A percentile compares a stretch with the other conserved stretches of the same genome.
phyloP scores from a whole-genome alignment of 345 rosid species.

The Syzygium oleosum region DNA sequence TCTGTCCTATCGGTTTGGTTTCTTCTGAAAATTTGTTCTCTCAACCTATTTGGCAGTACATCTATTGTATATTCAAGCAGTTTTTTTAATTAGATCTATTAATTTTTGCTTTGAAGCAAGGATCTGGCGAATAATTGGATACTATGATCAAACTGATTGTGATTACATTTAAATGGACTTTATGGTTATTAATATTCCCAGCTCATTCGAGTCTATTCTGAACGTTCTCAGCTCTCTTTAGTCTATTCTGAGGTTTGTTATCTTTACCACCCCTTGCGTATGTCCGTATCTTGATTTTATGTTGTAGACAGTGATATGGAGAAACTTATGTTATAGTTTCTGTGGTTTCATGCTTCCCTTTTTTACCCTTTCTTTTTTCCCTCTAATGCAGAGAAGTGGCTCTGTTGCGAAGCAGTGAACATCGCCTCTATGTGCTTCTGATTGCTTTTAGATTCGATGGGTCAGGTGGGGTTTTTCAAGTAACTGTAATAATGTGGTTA shows the following conservation, averaged over 20 bases:
- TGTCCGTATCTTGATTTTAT: background rate
- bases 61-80: background rate
- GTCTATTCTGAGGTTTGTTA: background rate
- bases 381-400: conserved; percentile 63
- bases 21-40: background rate
- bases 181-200: too few relatives aligned
- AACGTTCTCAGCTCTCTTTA: background rate
- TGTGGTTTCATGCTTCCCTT: background rate
- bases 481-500: conserved; percentile 5
- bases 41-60: background rate
- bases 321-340: background rate
- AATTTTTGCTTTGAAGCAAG: background rate
- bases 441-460: conserved; percentile 49
- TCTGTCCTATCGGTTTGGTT: background rate
- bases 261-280: background rate
- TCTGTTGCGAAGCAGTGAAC: conserved; percentile 54
- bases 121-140: background rate
- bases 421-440: conserved; percentile 59
- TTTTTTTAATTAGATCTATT: background rate
- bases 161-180: background rate
- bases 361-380: conserved; percentile 6
- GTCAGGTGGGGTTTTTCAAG: conserved; percentile 51
- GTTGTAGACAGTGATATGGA: background rate
- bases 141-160: background rate
- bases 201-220: background rate